Base-by-base conservation (phyloP, 1,284 basidiomycete species). In the Bondarzewia mesenterica region DNA sequence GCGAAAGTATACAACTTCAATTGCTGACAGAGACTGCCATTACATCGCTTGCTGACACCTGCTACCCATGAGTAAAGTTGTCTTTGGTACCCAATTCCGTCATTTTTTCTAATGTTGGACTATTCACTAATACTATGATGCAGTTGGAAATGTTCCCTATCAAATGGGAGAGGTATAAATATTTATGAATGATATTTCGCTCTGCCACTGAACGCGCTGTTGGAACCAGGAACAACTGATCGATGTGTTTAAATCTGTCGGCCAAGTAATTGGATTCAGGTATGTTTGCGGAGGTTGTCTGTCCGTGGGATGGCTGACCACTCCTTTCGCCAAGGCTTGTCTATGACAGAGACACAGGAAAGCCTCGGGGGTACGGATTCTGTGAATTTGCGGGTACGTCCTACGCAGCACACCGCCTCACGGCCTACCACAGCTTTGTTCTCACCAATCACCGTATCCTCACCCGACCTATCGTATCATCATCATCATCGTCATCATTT, bases 351-450 rank as follows among this genome's bases (percentile, higher is more conserved):
- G 89, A 93, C 51, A 96, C 93, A 16, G 93, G 94, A 49, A 93
- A 95, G 65, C 90, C 93, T 44, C 93, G 91, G 68, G 95, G 96
- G 14, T 99, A 96, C 63, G 95, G 94, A 12, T 97, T 97, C 64
- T 94, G 93, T 71, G 93, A 96, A 77, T 97, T 93, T 64, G 85
- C 89, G 59, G 92, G 92, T 93, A 75, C 66, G 80, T 74, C 12
- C 38, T 40, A 16, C 38, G 38, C 7, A 40, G n/a, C 38, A 16
- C 38, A 40, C 38, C 38, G 38, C 38, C 21, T 10, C 29, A 7
- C 29, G 38, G 16, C 38, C 21, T 40, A 8, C 12, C 38, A 40
- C 20, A 12, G 21, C 14, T 18, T 42, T 27, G 22, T 42, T 10
- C n/a, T 42, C 25, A 27, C 41, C 1, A 18, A 22, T 18, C 38